Base-by-base conservation (phyloP, 345 rosid genomes). In the Populus nigra region DNA sequence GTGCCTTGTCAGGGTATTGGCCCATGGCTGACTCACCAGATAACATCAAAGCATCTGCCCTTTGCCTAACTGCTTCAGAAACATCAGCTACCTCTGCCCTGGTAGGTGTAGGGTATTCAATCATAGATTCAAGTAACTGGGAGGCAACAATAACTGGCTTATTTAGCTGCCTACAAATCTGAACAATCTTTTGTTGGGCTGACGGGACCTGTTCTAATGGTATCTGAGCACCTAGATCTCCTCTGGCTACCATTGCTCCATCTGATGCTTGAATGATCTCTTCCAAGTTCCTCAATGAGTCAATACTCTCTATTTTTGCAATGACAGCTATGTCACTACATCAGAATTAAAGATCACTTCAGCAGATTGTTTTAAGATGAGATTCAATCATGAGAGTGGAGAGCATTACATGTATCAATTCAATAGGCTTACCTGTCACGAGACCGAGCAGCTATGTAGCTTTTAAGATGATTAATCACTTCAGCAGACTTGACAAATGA, bases 11-110 rank as follows among this genome's bases (percentile, higher is more conserved):
- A 2, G 99, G 98, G 88, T 67, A 96, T 81, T 94, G 99, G 66
- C 99, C 99, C 99, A 96, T 96, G 35, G 99, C 99, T 13, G 99
- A 96, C 87, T 96, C 99, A 65, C 98, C 98, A 79, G 99, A 96
- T 79, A 96, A 97, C 98, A 94, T 94, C 80, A 94, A 83, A 69
- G 97, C 99, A 85, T 96, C 99, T 29, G 99, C 89, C 81, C 98
- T 83, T 85, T 96, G 99, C 85, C 99, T 91, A 69, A 96, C 97
- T 33, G 99, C 98, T 82, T 96, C 99, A 20, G 99, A 96, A 47
- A 96, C 97, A 79, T 96, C 98, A 5, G 99, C 98, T 72, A 96
- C 99, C 88, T 96, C 98, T 29, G 99, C 99, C 84, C 99, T 90
- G 63, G 99, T 96, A 50, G 99, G 98, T 50, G 99, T 96, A 74